Conservation (phyloP, 108 stramenopile genomes). For the Pelagomonas calceolata region DNA sequence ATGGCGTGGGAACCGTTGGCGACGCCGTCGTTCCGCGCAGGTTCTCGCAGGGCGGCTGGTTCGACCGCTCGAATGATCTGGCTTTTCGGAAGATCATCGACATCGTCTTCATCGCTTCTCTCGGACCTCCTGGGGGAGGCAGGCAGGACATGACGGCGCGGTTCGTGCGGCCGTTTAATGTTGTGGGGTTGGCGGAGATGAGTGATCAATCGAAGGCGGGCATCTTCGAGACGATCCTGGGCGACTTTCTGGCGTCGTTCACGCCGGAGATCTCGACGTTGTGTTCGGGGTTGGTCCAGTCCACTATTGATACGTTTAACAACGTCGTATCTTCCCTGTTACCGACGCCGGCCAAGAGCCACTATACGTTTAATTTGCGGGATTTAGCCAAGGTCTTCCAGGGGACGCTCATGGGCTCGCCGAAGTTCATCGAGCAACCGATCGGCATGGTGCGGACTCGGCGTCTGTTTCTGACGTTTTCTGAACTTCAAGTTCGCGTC, state of each 20-base stretch:
- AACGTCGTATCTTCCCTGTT: slow-evolving; percentile 37
- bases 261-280: slow-evolving; percentile 11
- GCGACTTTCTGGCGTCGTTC: slow-evolving; percentile 32
- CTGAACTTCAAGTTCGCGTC: too few relatives aligned
- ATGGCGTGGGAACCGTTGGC: too few relatives aligned
- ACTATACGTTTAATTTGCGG: slow-evolving; percentile 61
- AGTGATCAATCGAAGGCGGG: slow-evolving; percentile 36
- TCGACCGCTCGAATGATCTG: slow-evolving; percentile 31
- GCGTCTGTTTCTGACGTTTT: too few relatives aligned
- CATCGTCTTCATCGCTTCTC: slow-evolving; percentile 46
- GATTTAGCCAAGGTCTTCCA: slow-evolving; percentile 58
- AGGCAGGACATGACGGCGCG: slow-evolving; percentile 44
- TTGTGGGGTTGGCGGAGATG: slow-evolving; percentile 53
- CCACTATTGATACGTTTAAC: slow-evolving; percentile 41
- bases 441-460: slow-evolving; percentile 35
- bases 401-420: slow-evolving; percentile 46
- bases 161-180: slow-evolving; percentile 52
- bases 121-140: slow-evolving; percentile 61
- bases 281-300: slow-evolving; percentile 20
- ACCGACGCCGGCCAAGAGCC: slow-evolving; percentile 48
- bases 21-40: too few relatives aligned
- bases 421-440: slow-evolving; percentile 17
- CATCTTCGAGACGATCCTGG: slow-evolving; percentile 50
- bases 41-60: neutral
- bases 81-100: slow-evolving; percentile 50